phyloP scores from a whole-genome alignment of 495 filamentous ascomycete genomes.

The Neurospora sp. region DNA sequence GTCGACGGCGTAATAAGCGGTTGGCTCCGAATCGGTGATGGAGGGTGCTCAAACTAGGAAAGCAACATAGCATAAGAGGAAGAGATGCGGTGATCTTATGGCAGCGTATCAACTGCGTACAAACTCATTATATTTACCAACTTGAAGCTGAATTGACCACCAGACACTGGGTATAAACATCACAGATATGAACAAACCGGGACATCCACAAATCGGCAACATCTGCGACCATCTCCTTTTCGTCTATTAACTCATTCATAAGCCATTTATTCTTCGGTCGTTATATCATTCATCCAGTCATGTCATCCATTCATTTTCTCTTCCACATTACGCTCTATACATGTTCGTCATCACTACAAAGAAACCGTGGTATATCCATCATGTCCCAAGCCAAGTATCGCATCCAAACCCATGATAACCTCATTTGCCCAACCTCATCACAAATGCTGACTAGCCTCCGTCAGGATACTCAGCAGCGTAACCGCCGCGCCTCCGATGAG shows the following conservation, averaged over 20 bases:
- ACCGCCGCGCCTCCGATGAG: slow-evolving; percentile 42
- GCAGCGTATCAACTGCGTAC: neutral
- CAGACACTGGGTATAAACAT: too few relatives aligned
- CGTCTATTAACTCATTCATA: too few relatives aligned
- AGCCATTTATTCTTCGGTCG: too few relatives aligned
- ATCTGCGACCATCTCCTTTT: too few relatives aligned
- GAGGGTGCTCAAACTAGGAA: neutral
- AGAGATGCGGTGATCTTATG: neutral
- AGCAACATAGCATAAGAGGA: neutral
- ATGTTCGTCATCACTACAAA: neutral
- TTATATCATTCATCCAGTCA: neutral
- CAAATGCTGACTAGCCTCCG: slow-evolving; percentile 33
- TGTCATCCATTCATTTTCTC: neutral
- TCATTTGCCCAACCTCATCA: slow-evolving; percentile 1
- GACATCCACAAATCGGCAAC: too few relatives aligned
- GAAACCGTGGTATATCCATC: neutral
- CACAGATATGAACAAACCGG: too few relatives aligned
- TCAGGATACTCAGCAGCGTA: slow-evolving; percentile 40
- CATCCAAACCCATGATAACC: neutral
- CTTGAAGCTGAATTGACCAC: too few relatives aligned
- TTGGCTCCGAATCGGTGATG: neutral
- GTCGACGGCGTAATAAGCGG: neutral
- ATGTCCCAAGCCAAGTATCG: neutral
- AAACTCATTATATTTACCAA: too few relatives aligned
- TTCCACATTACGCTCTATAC: neutral